Evolutionary conservation across 352 stramenopile species (phyloP).

Genomic region (Phytophthora podocarpi): DNA sequence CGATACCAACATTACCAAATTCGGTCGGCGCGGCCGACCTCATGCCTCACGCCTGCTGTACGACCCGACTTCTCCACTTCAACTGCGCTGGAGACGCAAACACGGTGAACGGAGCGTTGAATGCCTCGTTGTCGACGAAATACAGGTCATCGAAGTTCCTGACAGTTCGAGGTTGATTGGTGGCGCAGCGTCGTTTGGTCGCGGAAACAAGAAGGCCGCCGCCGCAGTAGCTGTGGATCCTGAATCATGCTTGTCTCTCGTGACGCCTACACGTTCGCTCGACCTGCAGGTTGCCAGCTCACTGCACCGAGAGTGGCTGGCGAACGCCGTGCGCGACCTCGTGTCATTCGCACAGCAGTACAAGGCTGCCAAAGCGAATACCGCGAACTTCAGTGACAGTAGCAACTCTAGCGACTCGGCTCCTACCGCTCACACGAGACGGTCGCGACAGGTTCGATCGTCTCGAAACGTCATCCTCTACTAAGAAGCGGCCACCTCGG

Average conservation of each 20-base stretch:
- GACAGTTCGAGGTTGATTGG: conserved; percentile 12
- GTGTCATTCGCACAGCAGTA: conserved; percentile 73
- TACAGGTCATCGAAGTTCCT: conserved; percentile 43
- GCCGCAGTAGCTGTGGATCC: conserved; percentile 49
- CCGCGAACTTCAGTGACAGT: conserved; percentile 3
- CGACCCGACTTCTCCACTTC: conserved; percentile 64
- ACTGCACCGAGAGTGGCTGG: conserved; percentile 79
- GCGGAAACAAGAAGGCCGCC: conserved; percentile 56
- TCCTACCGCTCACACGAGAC: neutral
- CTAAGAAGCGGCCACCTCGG: conserved; percentile 9
- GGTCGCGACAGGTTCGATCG: conserved; percentile 9
- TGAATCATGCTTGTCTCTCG: conserved; percentile 57
- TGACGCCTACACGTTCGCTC: conserved; percentile 54
- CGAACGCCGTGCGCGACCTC: conserved; percentile 67
- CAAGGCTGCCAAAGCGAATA: conserved; percentile 42
- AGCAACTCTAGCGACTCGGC: conserved; percentile 14
- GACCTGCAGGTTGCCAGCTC: conserved; percentile 69
- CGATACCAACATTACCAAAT: conserved; percentile 71
- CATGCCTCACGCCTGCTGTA: conserved; percentile 78
- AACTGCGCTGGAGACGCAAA: conserved; percentile 80
- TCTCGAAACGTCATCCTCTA: conserved; percentile 23
- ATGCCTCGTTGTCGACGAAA: conserved; percentile 57
- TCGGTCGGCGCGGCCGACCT: conserved; percentile 68
- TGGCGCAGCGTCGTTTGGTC: conserved; percentile 17
- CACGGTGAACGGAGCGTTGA: conserved; percentile 74